Percentiles rank a stretch among this genome's conserved stretches.
phyloP scores from a whole-genome alignment of 1,139 yeast species.

The Wickerhamomyces sp. region DNA sequence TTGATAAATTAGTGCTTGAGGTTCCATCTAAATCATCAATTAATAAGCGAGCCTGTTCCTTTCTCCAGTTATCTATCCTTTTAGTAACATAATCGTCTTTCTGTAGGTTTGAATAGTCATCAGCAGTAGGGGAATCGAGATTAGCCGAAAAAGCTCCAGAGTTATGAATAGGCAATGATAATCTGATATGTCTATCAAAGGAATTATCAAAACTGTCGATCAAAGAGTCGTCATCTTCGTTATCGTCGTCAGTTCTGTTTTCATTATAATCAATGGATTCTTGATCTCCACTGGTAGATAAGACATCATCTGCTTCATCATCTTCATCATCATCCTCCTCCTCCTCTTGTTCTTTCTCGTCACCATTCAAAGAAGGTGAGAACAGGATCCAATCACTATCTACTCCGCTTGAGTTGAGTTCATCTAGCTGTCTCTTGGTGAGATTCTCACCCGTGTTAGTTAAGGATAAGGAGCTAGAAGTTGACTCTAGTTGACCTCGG shows the following conservation, averaged over 20 bases:
- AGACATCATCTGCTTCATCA: constrained; percentile 11
- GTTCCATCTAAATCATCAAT: constrained; percentile 18
- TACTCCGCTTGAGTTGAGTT: constrained; percentile 19
- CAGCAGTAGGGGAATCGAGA: not conserved
- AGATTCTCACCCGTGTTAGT: not conserved
- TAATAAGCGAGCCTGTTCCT: constrained; percentile 22
- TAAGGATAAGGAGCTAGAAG: constrained; percentile 1
- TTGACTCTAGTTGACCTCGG: not conserved
- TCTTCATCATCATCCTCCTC: not conserved
- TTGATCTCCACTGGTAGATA: constrained; percentile 17
- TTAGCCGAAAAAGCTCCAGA: constrained; percentile 11
- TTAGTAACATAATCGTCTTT: constrained; percentile 20
- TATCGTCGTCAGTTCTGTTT: constrained; percentile 8
- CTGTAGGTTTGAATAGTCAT: constrained; percentile 7
- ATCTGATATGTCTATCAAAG: not conserved
- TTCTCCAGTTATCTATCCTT: constrained; percentile 25
- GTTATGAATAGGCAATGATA: constrained; percentile 5
- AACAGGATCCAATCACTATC: constrained; percentile 25
- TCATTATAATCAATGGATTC: constrained; percentile 2
- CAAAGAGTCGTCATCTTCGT: constrained; percentile 19
- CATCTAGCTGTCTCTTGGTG: constrained; percentile 10
- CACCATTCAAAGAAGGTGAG: constrained; percentile 16
- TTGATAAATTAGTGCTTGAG: constrained; percentile 5
- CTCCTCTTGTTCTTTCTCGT: not conserved
- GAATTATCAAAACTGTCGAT: constrained; percentile 20